Evolutionary conservation across 2,329 filamentous ascomycete genomes (phyloP), one percentile per base, ranked within the genome.

Genomic region (Mollisia scopiformis): DNA sequence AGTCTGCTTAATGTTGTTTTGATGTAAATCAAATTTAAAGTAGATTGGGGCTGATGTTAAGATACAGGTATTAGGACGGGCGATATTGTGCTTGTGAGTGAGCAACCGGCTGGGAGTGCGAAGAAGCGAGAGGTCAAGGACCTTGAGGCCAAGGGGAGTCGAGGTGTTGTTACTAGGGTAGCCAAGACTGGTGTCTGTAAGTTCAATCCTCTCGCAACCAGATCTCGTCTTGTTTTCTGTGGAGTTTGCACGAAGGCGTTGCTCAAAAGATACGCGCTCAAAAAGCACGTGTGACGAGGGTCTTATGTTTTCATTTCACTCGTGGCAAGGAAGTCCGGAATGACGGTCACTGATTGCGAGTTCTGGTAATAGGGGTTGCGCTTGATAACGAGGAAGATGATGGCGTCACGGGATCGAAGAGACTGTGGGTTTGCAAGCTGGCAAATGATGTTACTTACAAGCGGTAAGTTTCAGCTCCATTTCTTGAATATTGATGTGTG

Each of bases 71-170:
- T 95, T 55, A 82, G 91, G 2, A 83, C 86, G 0, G 92, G 92
- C 1, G 92, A 95, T 74, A 91, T 95, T 62, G 90, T 94, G 23
- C 80, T 89, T 1, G 83, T 94, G 37, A 83, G 87, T 49, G 90
- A 92, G 75, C 90, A 93, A 80, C 88, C 89, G 0, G 83, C 86
- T 11, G 90, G 90, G 6, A 84, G 82, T 58, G 72, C 71, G 52
- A 70, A 65, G 64, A 74, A 72, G 67, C 92, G 90, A 80, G 89
- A 92, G 77, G 86, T 90, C 58, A 84, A 82, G 66, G 89, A 91
- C 57, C 76, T 91, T 62, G 88, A 90, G 79, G 84, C 82, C 73
- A 86, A 84, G 67, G 90, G 90, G 1, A 83, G 81, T 1, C 81
- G 86, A 53, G 91, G 90, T 3, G 91, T 95, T 2, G 85, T 95